Base-by-base conservation (phyloP, 441 rosid genomes). In the Aquilaria agallochum region DNA sequence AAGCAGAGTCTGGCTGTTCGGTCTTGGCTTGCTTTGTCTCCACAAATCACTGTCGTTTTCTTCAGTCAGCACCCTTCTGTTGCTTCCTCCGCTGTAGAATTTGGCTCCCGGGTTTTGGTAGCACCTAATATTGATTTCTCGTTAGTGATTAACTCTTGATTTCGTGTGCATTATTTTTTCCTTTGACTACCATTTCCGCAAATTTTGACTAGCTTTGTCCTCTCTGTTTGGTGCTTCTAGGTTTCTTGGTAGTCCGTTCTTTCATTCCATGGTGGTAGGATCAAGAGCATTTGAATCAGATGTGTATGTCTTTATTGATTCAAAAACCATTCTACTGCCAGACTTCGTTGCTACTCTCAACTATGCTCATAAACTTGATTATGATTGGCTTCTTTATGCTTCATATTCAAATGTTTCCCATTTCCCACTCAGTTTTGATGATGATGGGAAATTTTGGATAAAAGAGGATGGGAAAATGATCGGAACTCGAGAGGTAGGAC, bases 191-290 rank as follows among this genome's bases (percentile, higher is more conserved):
- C 20, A 13, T 51, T 51, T 3, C 42, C 42, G 5, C 42, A 36
- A 46, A 11, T 6, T 59, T n/a, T 58, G 31, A 31, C 8, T 20
- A 14, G 31, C n/a, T 56, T 36, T 36, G 44, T n/a, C 31, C 48
- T 34, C 54, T 56, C 9, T 20, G 27, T 40, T 56, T 7, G 27
- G 27, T 56, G 47, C 15, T 8, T 46, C 20, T 64, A 94, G 97
- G 88, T 91, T 95, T 64, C 85, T 89, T 6, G 90, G 93, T 31
- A 87, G 83, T 67, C 96, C 96, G 5, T 94, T 87, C 64, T 62
- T 89, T 65, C 97, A 94, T 77, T 89, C 99, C 49, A 86, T 94
- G 93, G 70, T 89, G 60, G 94, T 83, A 34, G 90, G 85, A 71
- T 78, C 76, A 1, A 68, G 62, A 62, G 65, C 66, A 53, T 86